Evolutionary conservation across 768 basidiomycete species (phyloP).

Genomic region (Rhodotorula graminis): DNA sequence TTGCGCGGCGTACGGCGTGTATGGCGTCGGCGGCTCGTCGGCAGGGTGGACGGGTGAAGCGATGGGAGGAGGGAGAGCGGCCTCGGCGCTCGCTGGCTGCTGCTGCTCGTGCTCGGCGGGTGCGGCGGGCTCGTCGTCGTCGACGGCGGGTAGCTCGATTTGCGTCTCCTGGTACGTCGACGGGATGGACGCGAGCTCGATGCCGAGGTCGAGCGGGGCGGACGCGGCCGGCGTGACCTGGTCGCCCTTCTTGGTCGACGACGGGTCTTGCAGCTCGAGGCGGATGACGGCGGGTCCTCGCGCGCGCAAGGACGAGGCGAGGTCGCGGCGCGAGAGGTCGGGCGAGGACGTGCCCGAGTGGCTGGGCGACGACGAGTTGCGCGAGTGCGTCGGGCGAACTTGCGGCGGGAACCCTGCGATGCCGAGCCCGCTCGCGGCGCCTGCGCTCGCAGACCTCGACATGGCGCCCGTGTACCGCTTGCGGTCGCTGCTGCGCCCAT

Average conservation of each 20-base stretch:
- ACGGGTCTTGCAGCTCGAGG: not conserved
- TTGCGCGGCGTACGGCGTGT: conserved; percentile 9
- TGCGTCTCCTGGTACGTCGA: conserved; percentile 19
- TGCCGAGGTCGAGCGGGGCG: conserved; percentile 30
- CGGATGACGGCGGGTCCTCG: not conserved
- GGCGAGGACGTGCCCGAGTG: not conserved
- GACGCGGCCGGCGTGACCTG: conserved; percentile 7
- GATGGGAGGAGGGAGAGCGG: not conserved
- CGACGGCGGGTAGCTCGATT: too few species aligned
- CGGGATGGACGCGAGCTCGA: conserved; percentile 20
- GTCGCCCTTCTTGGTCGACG: conserved; percentile 16
- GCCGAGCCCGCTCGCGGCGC: not conserved
- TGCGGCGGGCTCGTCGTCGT: not conserved
- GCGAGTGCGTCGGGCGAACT: not conserved
- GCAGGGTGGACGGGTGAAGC: not conserved
- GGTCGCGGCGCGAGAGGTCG: not conserved
- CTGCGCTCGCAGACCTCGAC: not conserved
- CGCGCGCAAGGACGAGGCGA: too few species aligned
- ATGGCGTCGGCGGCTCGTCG: not conserved
- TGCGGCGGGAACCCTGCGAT: not conserved
- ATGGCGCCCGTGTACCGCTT: too few species aligned
- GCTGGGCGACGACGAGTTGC: not conserved
- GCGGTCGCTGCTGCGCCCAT: not conserved
- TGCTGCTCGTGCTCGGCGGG: not conserved
- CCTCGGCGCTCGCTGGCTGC: not conserved